Evolutionary conservation across 345 rosid species (phyloP), one percentile per base, ranked within the genome.

Genomic region (Sonneratia alba): DNA sequence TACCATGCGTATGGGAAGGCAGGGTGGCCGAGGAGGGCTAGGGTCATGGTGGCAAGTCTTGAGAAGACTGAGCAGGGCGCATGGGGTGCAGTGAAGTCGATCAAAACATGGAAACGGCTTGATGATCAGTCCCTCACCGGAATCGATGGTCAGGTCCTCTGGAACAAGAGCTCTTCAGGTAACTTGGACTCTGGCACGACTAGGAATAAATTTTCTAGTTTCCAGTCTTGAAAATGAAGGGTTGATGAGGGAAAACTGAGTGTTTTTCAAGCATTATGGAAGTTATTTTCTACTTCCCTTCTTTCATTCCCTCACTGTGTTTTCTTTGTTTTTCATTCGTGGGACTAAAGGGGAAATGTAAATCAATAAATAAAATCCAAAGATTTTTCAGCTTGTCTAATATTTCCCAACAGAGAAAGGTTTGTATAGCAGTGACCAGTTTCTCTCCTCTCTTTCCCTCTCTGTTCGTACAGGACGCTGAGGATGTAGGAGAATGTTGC

Each of bases 1-100:
- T 95, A 92, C 83, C 97, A 90, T 83, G 99, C 93, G 27, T 95
- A 91, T 65, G 97, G 97, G 70, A 86, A 89, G 81, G 93, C 90
- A 45, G 97, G 97, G 7, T 95, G 97, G 97, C 74, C 87, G 14
- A 85, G 97, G 83, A 88, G 99, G 76, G 90, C 88, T 0, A 85
- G 98, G 77, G 83, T 94, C 4, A 88, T 94, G 64, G 79, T 82
- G 37, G 95, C 86, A 63, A 81, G 90, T 57, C 77, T 95, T 83
- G 96, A 85, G 84, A 87, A 83, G 81, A 79, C 80, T 18, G 77
- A 68, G 72, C 57, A 80, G 65, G 90, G 85, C 67, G 74, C 72
- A 12, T 90, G 98, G 98, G 97, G 89, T 40, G 79, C 73, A 27
- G 93, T 90, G 36, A 88, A 91, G 85, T 83, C 91, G 0, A 86